Conservation (phyloP, 352 stramenopile species). For the Globisporangium uncinulatum region DNA sequence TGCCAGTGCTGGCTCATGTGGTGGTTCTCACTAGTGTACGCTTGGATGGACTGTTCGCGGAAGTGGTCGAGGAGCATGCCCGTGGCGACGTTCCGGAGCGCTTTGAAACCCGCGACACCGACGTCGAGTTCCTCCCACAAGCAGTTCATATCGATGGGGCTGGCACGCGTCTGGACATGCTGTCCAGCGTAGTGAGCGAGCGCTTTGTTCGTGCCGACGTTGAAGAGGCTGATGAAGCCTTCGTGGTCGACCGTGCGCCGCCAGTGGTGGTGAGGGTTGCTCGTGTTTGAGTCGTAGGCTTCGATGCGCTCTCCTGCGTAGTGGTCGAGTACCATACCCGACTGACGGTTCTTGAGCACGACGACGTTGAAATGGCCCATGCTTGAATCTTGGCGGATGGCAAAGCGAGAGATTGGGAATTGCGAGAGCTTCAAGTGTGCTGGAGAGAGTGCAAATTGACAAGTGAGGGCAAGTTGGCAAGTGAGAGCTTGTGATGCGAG, state of each 20-base stretch:
- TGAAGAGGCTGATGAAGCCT: constrained; percentile 8
- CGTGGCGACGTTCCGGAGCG: constrained; percentile 3
- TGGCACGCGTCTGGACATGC: not conserved
- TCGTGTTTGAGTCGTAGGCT: constrained; percentile 5
- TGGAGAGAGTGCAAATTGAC: too few species aligned
- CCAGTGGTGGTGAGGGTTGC: constrained; percentile 10
- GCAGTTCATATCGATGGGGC: constrained; percentile 1
- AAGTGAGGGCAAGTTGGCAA: too few species aligned
- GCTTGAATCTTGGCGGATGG: too few species aligned
- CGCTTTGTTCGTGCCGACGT: constrained; percentile 5
- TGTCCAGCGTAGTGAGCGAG: constrained; percentile 10
- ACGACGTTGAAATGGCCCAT: constrained; percentile 4
- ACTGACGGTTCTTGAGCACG: constrained; percentile 13
- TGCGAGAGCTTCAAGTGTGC: too few species aligned
- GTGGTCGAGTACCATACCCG: constrained; percentile 15
- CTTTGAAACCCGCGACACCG: not conserved
- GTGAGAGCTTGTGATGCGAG: too few species aligned
- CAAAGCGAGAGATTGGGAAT: too few species aligned
- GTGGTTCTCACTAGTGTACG: not conserved
- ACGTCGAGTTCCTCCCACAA: constrained; percentile 2
- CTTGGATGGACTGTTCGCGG: not conserved
- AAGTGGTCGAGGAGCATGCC: constrained; percentile 4
- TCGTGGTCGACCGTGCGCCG: not conserved
- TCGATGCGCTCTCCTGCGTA: constrained; percentile 8
- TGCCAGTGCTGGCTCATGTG: not conserved